Evolutionary conservation across 108 stramenopile species (phyloP).

Genomic region (Skeletonema costatum): DNA sequence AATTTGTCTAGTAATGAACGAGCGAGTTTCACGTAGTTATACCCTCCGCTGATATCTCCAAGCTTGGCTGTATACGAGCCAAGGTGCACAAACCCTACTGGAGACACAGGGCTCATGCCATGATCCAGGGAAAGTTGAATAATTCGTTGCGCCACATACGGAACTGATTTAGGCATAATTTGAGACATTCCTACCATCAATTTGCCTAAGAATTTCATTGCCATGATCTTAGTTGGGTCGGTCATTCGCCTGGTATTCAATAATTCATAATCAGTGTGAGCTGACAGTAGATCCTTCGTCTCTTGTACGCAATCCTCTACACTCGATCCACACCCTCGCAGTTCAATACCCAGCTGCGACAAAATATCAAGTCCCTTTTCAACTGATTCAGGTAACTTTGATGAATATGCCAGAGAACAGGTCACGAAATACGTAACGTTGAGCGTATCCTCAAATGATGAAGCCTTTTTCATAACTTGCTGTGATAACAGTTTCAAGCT

Average conservation of each 20-base stretch:
- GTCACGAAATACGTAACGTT: not conserved
- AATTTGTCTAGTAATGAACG: conserved; percentile 2
- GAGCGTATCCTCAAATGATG: no score
- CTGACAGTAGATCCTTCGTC: not conserved
- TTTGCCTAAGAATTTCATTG: conserved; percentile 11
- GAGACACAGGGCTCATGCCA: conserved; percentile 13
- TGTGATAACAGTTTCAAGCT: no score
- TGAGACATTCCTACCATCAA: not conserved
- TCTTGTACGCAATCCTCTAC: not conserved
- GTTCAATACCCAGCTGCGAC: conserved; percentile 5
- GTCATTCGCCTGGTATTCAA: conserved; percentile 12
- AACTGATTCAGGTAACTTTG: conserved; percentile 7
- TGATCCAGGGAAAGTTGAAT: conserved; percentile 12
- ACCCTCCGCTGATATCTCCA: conserved; percentile 12
- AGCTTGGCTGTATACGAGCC: not conserved
- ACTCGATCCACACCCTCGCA: conserved; percentile 6
- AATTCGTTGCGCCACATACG: conserved; percentile 6
- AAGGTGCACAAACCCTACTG: conserved; percentile 21
- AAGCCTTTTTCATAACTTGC: no score
- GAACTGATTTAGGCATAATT: not conserved
- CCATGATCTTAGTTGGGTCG: conserved; percentile 11
- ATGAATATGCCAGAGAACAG: not conserved
- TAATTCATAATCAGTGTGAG: not conserved
- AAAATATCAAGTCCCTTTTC: not conserved
- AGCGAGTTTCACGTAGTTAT: conserved; percentile 11